Evolutionary conservation across 176 grass and related monocot genomes (phyloP).

Genomic region (Oryza coarctata): DNA sequence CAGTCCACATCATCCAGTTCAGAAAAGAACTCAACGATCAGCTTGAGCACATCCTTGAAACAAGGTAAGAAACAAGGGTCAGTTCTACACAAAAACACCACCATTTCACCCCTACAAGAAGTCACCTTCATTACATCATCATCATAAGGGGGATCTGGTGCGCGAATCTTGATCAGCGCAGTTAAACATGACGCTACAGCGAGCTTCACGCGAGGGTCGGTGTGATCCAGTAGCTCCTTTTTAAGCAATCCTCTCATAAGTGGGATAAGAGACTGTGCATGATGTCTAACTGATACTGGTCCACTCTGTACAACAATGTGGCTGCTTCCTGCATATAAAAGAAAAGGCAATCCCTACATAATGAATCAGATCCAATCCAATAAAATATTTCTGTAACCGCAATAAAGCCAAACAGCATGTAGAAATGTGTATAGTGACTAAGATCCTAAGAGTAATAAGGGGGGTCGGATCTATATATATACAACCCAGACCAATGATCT

Average conservation of each 20-base stretch:
- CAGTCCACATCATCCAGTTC: slow-evolving; percentile 56
- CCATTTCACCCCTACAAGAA: slow-evolving; percentile 16
- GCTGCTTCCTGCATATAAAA: slow-evolving; percentile 55
- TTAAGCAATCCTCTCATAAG: slow-evolving; percentile 50
- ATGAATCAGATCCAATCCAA: not conserved
- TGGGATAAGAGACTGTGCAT: slow-evolving; percentile 50
- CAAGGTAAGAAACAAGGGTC: not conserved
- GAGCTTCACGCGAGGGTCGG: slow-evolving; percentile 49
- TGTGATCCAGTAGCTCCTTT: slow-evolving; percentile 50
- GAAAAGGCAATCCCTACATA: not conserved
- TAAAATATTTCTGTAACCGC: not conserved
- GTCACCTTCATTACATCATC: slow-evolving; percentile 83
- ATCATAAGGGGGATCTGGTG: slow-evolving; percentile 70
- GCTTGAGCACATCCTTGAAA: slow-evolving; percentile 72
- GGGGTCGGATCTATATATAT: no score
- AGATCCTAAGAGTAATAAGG: no score
- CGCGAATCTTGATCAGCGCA: slow-evolving; percentile 71
- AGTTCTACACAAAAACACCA: slow-evolving; percentile 1
- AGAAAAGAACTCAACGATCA: slow-evolving; percentile 68
- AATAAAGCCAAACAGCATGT: not conserved
- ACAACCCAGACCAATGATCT: no score
- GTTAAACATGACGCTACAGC: slow-evolving; percentile 67
- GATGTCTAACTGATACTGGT: slow-evolving; percentile 41
- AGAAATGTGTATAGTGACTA: no score
- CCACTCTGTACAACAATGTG: slow-evolving; percentile 52